A percentile compares a stretch with the other conserved stretches of the same genome.
Conservation (phyloP, 768 basidiomycete genomes). For the Lactarius hatsudake region DNA sequence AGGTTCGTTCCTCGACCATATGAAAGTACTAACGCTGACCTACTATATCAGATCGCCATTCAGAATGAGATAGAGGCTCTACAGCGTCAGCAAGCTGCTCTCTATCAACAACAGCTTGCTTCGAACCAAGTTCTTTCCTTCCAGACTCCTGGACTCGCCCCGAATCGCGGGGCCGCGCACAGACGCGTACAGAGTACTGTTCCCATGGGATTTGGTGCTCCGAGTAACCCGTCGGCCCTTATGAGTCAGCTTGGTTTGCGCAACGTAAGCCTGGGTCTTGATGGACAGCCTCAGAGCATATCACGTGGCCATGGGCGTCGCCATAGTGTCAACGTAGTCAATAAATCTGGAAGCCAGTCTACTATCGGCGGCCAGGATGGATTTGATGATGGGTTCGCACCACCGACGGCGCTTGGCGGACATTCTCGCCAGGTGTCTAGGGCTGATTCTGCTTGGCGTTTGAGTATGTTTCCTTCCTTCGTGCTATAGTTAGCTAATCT, state of each 20-base stretch:
- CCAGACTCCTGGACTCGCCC: conserved; percentile 71
- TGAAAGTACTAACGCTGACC: conserved; percentile 7
- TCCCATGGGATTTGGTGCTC: conserved; percentile 48
- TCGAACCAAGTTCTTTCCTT: conserved; percentile 82
- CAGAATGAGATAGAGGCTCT: conserved; percentile 89
- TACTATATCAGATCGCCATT: conserved; percentile 63
- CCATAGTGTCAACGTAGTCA: conserved; percentile 90
- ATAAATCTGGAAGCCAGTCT: conserved; percentile 57
- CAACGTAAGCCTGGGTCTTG: conserved; percentile 52
- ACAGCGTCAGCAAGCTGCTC: conserved; percentile 85
- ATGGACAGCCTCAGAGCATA: conserved; percentile 60
- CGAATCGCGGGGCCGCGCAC: conserved; percentile 56
- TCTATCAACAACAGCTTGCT: conserved; percentile 87
- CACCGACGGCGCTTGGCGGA: conserved; percentile 55
- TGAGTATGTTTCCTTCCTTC: conserved; percentile 54
- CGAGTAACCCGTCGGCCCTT: conserved; percentile 48
- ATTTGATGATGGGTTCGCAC: conserved; percentile 79
- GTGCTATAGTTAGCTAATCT: conserved; percentile 13
- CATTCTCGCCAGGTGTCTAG: conserved; percentile 76
- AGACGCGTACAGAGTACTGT: conserved; percentile 86
- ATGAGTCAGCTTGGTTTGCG: conserved; percentile 74
- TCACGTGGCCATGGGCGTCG: conserved; percentile 85
- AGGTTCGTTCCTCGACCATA: conserved; percentile 49
- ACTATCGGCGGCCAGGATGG: conserved; percentile 56
- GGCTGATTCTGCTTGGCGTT: conserved; percentile 84